phyloP scores from a whole-genome alignment of 768 basidiomycete genomes.

The Panellus pusillus region DNA sequence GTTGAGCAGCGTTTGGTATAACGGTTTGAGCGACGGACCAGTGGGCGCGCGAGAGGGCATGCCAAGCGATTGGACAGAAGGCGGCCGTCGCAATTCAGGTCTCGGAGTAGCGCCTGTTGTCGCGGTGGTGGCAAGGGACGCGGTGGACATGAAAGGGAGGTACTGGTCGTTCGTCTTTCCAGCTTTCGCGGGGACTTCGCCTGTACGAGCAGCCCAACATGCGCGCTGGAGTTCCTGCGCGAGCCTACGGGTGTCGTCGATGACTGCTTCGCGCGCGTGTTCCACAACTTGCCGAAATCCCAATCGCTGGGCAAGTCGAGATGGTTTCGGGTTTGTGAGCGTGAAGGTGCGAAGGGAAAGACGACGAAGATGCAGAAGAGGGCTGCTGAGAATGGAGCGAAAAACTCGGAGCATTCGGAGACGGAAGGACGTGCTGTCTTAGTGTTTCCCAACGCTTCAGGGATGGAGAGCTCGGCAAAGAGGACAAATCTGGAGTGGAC shows the following conservation, averaged over 20 bases:
- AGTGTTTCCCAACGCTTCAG: constrained; percentile 52
- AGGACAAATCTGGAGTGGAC: constrained; percentile 51
- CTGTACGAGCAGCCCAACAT: constrained; percentile 52
- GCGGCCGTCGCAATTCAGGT: constrained; percentile 43
- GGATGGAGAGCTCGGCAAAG: constrained; percentile 37
- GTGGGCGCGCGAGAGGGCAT: constrained; percentile 24
- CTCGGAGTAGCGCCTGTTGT: constrained; percentile 28
- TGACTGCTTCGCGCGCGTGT: constrained; percentile 50
- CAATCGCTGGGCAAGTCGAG: constrained; percentile 46
- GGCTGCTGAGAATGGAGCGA: constrained; percentile 24
- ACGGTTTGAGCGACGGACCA: constrained; percentile 39
- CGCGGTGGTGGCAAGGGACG: constrained; percentile 29
- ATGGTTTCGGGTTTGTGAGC: constrained; percentile 47
- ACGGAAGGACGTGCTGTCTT: constrained; percentile 53
- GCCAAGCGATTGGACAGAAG: constrained; percentile 39
- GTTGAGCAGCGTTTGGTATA: constrained; percentile 48
- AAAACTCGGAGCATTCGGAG: constrained; percentile 27
- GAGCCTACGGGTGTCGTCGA: constrained; percentile 51
- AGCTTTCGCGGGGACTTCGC: constrained; percentile 32
- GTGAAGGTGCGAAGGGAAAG: constrained; percentile 21
- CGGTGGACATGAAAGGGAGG: constrained; percentile 42
- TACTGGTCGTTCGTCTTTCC: constrained; percentile 28
- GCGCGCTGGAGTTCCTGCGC: constrained; percentile 57
- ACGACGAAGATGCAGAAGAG: constrained; percentile 28
- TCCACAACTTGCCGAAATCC: constrained; percentile 70